Evolutionary conservation across 805 yeast species (phyloP).

Genomic region (Saturnispora quitensis): DNA sequence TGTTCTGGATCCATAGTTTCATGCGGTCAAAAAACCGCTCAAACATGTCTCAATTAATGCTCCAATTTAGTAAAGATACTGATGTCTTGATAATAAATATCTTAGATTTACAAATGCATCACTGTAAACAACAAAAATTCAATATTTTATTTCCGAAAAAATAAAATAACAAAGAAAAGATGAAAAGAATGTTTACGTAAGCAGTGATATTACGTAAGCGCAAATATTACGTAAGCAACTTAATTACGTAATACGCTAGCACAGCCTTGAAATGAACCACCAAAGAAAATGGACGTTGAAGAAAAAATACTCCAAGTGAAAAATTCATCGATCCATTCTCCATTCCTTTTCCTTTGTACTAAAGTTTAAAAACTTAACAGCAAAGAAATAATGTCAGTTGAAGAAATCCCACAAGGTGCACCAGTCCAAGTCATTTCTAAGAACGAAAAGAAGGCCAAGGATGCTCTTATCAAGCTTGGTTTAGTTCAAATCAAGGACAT

Average conservation of each 20-base stretch:
- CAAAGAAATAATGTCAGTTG: slow-evolving; percentile 21
- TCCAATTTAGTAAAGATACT: not conserved
- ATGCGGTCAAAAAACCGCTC: slow-evolving; percentile 4
- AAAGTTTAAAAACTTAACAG: not conserved
- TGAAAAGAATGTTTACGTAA: not conserved
- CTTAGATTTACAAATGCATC: not conserved
- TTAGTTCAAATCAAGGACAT: slow-evolving; percentile 88
- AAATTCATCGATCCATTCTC: not conserved
- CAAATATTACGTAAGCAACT: not conserved
- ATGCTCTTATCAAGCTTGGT: slow-evolving; percentile 76
- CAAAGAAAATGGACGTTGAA: not conserved
- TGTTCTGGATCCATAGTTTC: not conserved
- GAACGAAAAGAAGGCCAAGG: slow-evolving; percentile 95
- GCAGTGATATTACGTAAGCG: not conserved
- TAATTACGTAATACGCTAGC: not conserved
- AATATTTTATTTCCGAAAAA: not conserved
- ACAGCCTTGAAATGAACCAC: not conserved
- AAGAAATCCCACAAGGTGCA: slow-evolving; percentile 69
- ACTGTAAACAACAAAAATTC: not conserved
- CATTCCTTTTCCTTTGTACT: not conserved
- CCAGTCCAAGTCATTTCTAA: slow-evolving; percentile 72
- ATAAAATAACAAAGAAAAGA: not conserved
- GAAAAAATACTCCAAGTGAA: not conserved
- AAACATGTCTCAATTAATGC: not conserved
- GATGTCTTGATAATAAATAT: not conserved